Conservation (phyloP, 176 grass and related monocot species). For the Oryza rufipogon region DNA sequence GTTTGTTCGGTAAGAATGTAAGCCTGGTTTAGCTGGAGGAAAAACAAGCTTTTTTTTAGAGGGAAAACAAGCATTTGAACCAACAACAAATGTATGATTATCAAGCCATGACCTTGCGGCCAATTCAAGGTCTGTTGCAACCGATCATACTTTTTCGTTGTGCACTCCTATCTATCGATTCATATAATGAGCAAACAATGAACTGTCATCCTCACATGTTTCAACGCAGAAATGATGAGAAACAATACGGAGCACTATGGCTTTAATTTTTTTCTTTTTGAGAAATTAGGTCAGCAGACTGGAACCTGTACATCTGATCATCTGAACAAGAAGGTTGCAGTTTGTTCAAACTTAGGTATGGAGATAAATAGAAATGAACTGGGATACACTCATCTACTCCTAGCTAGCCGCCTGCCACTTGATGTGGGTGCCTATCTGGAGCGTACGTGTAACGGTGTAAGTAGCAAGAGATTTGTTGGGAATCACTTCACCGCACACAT, state of each 20-base stretch:
- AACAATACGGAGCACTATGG: not conserved
- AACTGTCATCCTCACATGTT: not conserved
- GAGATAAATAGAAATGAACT: not conserved
- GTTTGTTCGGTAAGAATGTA: constrained; percentile 41
- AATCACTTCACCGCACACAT: constrained; percentile 33
- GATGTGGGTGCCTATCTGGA: not conserved
- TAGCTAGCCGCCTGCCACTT: not conserved
- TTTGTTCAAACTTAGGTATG: constrained; percentile 17
- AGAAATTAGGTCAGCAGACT: not conserved
- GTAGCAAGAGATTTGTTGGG: not conserved
- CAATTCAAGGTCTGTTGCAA: constrained; percentile 33
- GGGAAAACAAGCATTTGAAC: not conserved
- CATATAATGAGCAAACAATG: not conserved
- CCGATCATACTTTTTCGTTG: not conserved
- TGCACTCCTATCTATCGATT: not conserved
- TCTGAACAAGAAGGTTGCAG: not conserved
- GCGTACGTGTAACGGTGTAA: not conserved
- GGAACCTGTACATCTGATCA: not conserved
- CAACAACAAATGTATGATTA: not conserved
- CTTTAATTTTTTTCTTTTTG: constrained; percentile 24
- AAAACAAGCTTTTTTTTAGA: not conserved
- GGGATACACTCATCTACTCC: not conserved
- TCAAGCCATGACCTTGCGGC: not conserved
- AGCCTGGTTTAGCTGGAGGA: not conserved
- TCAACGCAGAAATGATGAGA: constrained; percentile 12